Evolutionary conservation across 306 rosid species (phyloP).

Genomic region (Sicyos edulis): DNA sequence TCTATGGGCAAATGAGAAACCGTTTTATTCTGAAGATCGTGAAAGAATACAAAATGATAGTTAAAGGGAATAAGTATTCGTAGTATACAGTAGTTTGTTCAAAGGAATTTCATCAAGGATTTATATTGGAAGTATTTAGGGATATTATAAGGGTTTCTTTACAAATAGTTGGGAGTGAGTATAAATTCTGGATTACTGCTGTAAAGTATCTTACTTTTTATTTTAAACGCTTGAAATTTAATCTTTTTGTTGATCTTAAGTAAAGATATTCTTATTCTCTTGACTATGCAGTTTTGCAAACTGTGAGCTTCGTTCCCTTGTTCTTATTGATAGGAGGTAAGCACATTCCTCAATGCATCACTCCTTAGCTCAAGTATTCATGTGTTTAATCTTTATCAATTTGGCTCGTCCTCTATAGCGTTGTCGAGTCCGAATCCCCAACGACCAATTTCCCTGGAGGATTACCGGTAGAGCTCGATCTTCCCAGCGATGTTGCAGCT

Average conservation of each 20-base stretch:
- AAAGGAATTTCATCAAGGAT: too few species aligned
- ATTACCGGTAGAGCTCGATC: slow-evolving; percentile 64
- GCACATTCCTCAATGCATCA: slow-evolving; percentile 13
- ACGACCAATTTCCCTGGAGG: slow-evolving; percentile 67
- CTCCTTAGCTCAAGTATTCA: not conserved
- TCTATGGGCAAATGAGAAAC: too few species aligned
- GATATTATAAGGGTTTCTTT: too few species aligned
- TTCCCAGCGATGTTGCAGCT: slow-evolving; percentile 29
- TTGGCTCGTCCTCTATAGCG: slow-evolving; percentile 33
- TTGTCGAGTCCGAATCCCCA: slow-evolving; percentile 53
- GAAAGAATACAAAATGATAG: too few species aligned
- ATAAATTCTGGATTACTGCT: not conserved
- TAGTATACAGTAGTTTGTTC: too few species aligned
- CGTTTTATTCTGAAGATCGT: too few species aligned
- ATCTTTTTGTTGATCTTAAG: not conserved
- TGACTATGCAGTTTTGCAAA: slow-evolving; percentile 64
- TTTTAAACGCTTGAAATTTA: not conserved
- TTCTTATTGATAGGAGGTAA: slow-evolving; percentile 72
- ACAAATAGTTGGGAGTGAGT: too few species aligned
- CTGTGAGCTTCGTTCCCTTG: slow-evolving; percentile 86
- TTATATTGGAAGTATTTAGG: too few species aligned
- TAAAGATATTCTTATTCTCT: not conserved
- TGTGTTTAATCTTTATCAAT: not conserved
- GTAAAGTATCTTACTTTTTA: too few species aligned
- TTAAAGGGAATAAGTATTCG: too few species aligned